phyloP scores from a whole-genome alignment of 1,284 basidiomycete genomes.

The Ceratobasidium sp. region DNA sequence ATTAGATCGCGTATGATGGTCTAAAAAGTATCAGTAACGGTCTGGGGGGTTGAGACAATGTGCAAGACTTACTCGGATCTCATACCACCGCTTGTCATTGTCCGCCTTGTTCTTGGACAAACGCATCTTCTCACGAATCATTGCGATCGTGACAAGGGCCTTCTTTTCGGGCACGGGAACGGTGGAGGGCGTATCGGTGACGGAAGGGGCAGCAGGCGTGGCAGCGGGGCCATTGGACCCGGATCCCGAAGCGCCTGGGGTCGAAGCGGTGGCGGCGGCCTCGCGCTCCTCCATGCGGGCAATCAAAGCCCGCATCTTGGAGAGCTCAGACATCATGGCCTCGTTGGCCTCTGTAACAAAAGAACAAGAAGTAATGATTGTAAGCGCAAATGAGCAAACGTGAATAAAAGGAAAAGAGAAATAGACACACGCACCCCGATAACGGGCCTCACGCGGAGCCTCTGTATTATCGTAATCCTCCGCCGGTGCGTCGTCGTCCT shows the following conservation, averaged over 20 bases:
- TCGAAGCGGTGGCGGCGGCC: background rate
- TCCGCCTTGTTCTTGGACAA: background rate
- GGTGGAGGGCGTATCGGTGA: too few species aligned
- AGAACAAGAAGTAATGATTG: too few species aligned
- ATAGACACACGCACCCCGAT: too few species aligned
- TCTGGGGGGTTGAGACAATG: too few species aligned
- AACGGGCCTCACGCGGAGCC: too few species aligned
- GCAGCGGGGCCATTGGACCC: background rate
- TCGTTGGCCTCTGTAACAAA: background rate
- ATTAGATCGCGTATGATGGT: background rate
- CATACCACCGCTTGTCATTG: background rate
- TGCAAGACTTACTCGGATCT: background rate
- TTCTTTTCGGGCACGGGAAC: background rate
- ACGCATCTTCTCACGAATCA: background rate
- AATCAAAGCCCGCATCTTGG: background rate
- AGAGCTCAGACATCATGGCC: background rate
- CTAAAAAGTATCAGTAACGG: background rate
- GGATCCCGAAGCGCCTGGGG: background rate
- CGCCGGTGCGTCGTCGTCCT: too few species aligned
- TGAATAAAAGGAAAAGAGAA: too few species aligned
- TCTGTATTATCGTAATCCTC: too few species aligned
- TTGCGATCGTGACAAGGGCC: background rate
- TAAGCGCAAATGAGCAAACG: too few species aligned
- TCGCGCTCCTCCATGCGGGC: background rate
- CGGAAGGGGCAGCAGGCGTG: background rate